Conservation (phyloP, 2,329 filamentous ascomycete genomes). For the Arthrobotrys entomopaga region DNA sequence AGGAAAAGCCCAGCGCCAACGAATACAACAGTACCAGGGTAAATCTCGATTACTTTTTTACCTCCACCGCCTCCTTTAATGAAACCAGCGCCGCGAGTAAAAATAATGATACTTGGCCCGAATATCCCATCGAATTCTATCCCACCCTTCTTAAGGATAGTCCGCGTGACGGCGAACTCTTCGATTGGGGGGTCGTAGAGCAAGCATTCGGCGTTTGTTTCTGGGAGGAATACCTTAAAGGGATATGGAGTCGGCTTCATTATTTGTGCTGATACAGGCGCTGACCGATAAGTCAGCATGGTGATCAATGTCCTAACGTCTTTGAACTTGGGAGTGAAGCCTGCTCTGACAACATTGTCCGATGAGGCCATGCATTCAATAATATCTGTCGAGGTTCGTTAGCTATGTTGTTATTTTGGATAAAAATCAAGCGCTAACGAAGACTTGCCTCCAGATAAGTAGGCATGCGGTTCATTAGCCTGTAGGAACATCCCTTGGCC, state of each 20-base stretch:
- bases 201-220: slow-evolving; percentile 68
- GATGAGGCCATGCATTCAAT: slow-evolving; percentile 99
- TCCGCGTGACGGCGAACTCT: slow-evolving; percentile 90
- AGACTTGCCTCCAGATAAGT: slow-evolving; percentile 73
- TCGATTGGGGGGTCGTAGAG: slow-evolving; percentile 97
- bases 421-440: no score
- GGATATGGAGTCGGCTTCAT: slow-evolving; percentile 84
- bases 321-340: slow-evolving; percentile 98
- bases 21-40: slow-evolving; percentile 67
- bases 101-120: slow-evolving; percentile 92
- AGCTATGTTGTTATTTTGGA: not conserved
- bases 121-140: slow-evolving; percentile 88
- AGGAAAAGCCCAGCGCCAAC: slow-evolving; percentile 49
- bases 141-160: slow-evolving; percentile 76
- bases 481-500: slow-evolving; percentile 96
- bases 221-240: slow-evolving; percentile 79
- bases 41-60: slow-evolving; percentile 68
- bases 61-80: slow-evolving; percentile 86
- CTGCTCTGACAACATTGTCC: slow-evolving; percentile 98
- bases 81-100: slow-evolving; percentile 81
- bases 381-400: slow-evolving; percentile 71
- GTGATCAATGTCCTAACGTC: slow-evolving; percentile 87
- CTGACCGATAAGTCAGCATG: slow-evolving; percentile 95
- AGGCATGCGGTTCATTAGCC: slow-evolving; percentile 97
- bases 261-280: slow-evolving; percentile 93